Evolutionary conservation across 2,329 filamentous ascomycete genomes (phyloP).

Genomic region (Aspergillus brunneoviolaceus): DNA sequence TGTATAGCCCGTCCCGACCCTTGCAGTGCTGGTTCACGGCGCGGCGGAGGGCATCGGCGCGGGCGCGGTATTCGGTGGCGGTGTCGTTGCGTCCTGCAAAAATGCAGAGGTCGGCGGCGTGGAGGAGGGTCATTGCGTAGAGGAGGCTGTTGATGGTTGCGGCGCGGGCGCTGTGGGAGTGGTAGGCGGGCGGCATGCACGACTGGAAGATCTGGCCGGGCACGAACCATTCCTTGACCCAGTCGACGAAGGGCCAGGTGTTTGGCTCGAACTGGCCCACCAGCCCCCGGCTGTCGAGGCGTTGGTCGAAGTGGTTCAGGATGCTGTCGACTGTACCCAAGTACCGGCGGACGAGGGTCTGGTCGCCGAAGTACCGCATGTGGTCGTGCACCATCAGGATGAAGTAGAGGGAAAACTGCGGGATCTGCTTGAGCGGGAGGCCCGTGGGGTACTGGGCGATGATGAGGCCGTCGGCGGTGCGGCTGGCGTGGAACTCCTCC

Average conservation of each 20-base stretch:
- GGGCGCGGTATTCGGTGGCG: not conserved
- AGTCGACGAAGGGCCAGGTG: slow-evolving; percentile 12
- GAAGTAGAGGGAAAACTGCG: slow-evolving; percentile 10
- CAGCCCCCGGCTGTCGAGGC: not conserved
- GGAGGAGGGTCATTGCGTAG: slow-evolving; percentile 2
- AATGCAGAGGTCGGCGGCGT: slow-evolving; percentile 3
- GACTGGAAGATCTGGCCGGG: not conserved
- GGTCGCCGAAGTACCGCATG: slow-evolving; percentile 3
- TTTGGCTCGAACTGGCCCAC: not conserved
- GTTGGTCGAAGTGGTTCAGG: slow-evolving; percentile 2
- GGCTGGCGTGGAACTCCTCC: slow-evolving; percentile 9
- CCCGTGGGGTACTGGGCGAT: slow-evolving; percentile 9
- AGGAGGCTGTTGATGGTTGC: slow-evolving; percentile 4
- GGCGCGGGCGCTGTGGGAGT: not conserved
- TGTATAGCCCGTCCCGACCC: not conserved
- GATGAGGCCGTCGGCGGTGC: slow-evolving; percentile 5
- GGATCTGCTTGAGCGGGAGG: not conserved
- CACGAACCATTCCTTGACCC: slow-evolving; percentile 4
- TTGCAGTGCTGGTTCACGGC: slow-evolving; percentile 1
- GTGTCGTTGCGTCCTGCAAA: not conserved
- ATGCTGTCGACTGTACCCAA: slow-evolving; percentile 6
- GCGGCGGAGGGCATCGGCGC: not conserved
- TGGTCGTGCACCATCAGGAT: slow-evolving; percentile 10
- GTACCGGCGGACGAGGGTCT: not conserved
- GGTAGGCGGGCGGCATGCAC: slow-evolving; percentile 9